Evolutionary conservation across 1,284 basidiomycete genomes (phyloP).

Genomic region (Volvariella surrecta): DNA sequence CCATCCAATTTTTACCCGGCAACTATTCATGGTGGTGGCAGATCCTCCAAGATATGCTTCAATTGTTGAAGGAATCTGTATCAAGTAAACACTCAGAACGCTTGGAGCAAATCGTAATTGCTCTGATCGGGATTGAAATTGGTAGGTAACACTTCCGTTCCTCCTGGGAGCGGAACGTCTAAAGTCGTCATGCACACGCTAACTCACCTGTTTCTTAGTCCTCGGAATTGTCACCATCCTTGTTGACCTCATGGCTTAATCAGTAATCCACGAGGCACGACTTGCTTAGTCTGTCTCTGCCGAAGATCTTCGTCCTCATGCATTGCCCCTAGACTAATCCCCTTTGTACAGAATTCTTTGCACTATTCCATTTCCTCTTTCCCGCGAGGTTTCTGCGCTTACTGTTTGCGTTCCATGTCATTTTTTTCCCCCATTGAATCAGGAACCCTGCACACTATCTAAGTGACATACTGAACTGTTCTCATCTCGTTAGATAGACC

Average conservation of each 20-base stretch:
- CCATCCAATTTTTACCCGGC: slow-evolving; percentile 1
- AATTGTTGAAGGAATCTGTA: slow-evolving; percentile 91
- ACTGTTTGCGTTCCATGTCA: too few relatives aligned
- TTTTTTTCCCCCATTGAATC: too few relatives aligned
- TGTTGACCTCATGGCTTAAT: slow-evolving; percentile 34
- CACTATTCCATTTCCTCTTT: too few relatives aligned
- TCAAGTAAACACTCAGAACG: slow-evolving; percentile 88
- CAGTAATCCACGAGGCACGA: background rate
- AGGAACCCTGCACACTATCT: too few relatives aligned
- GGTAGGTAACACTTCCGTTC: slow-evolving; percentile 42
- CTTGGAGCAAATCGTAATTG: slow-evolving; percentile 93
- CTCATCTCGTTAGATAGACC: too few relatives aligned
- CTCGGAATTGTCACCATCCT: slow-evolving; percentile 37
- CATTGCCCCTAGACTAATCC: too few relatives aligned
- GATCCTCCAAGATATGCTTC: slow-evolving; percentile 96
- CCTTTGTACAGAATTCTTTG: too few relatives aligned
- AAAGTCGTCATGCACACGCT: background rate
- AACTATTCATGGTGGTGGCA: slow-evolving; percentile 19
- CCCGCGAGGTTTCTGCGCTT: too few relatives aligned
- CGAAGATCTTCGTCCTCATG: background rate
- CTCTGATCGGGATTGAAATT: slow-evolving; percentile 86
- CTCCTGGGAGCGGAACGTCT: background rate
- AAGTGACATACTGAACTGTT: too few relatives aligned
- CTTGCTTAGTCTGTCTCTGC: background rate
- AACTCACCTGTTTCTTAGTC: slow-evolving; percentile 19